Percentiles rank a stretch among this genome's conserved stretches.
Conservation (phyloP, 106 monocot species). For the Posidonia australis region DNA sequence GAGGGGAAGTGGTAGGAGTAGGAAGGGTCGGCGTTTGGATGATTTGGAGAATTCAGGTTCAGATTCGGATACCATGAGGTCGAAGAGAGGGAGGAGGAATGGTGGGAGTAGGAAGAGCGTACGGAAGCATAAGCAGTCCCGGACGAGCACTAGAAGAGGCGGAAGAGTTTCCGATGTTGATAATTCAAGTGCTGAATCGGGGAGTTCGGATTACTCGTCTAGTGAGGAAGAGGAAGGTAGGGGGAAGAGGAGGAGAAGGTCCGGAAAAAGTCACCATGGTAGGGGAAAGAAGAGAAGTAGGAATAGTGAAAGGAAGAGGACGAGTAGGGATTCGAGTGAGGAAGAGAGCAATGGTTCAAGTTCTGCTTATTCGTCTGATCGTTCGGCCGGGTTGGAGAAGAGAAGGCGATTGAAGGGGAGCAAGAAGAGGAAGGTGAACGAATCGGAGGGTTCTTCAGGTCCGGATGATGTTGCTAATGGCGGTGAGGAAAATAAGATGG, state of each 20-base stretch:
- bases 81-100: slow-evolving; percentile 10
- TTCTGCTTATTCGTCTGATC: slow-evolving; percentile 17
- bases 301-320: slow-evolving; percentile 11
- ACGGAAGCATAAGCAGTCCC: slow-evolving; percentile 4
- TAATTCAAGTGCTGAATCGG: slow-evolving; percentile 21
- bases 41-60: slow-evolving; percentile 6
- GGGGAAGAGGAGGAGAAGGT: not conserved
- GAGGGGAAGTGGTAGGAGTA: not conserved
- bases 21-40: not conserved
- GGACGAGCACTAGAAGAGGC: slow-evolving; percentile 9
- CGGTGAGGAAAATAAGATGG: slow-evolving; percentile 24
- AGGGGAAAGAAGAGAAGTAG: not conserved
- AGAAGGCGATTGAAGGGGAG: slow-evolving; percentile 22
- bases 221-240: slow-evolving; percentile 9
- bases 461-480: slow-evolving; percentile 9
- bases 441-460: slow-evolving; percentile 24
- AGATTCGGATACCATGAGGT: slow-evolving; percentile 8
- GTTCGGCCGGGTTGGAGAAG: slow-evolving; percentile 13
- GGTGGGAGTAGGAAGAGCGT: slow-evolving; percentile 5
- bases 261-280: not conserved
- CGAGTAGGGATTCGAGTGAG: slow-evolving; percentile 4
- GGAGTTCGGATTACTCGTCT: slow-evolving; percentile 22
- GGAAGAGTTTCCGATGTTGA: slow-evolving; percentile 17
- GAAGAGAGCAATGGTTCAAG: slow-evolving; percentile 26
- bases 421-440: slow-evolving; percentile 18